phyloP scores from a whole-genome alignment of 2,329 filamentous ascomycete species.

The Colletotrichum ledebouriae region DNA sequence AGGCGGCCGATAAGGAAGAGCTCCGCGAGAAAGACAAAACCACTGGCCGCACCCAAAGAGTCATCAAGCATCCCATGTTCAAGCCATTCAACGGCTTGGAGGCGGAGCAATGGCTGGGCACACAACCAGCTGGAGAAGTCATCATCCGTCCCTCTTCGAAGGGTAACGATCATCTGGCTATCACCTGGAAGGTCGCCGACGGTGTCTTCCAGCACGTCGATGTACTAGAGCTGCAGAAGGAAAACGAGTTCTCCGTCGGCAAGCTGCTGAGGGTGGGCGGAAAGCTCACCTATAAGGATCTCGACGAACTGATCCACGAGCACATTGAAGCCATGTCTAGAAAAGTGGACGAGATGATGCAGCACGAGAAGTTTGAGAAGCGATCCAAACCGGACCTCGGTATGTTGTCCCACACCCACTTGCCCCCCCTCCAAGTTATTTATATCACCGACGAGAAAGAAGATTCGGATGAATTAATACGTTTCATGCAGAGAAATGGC shows the following conservation, averaged over 20 bases:
- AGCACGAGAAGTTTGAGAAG: constrained; percentile 88
- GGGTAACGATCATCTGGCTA: constrained; percentile 92
- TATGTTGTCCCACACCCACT: constrained; percentile 60
- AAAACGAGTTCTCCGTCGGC: constrained; percentile 95
- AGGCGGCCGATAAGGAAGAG: constrained; percentile 85
- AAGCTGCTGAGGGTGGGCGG: constrained; percentile 86
- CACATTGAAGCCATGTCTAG: constrained; percentile 98
- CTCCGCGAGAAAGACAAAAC: constrained; percentile 88
- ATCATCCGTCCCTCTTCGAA: constrained; percentile 97
- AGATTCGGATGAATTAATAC: constrained; percentile 17
- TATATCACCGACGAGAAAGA: too few species aligned
- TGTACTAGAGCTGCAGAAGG: constrained; percentile 95
- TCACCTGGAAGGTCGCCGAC: constrained; percentile 98
- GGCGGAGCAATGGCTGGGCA: constrained; percentile 92
- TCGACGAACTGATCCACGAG: constrained; percentile 96
- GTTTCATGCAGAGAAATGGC: constrained; percentile 81
- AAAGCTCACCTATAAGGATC: constrained; percentile 92
- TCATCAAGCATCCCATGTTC: constrained; percentile 98
- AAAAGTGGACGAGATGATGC: constrained; percentile 97
- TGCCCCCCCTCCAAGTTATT: too few species aligned
- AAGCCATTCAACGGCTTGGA: constrained; percentile 91
- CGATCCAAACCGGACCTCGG: constrained; percentile 81
- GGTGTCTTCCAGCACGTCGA: constrained; percentile 98
- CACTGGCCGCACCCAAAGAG: constrained; percentile 88
- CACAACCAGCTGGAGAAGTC: constrained; percentile 87